Percentiles rank a stretch among this genome's conserved stretches.
These are phyloP conservation scores for Pichia deserticola DNA, from an alignment of 805 yeast species.

Conservation along the genomic window DNA sequence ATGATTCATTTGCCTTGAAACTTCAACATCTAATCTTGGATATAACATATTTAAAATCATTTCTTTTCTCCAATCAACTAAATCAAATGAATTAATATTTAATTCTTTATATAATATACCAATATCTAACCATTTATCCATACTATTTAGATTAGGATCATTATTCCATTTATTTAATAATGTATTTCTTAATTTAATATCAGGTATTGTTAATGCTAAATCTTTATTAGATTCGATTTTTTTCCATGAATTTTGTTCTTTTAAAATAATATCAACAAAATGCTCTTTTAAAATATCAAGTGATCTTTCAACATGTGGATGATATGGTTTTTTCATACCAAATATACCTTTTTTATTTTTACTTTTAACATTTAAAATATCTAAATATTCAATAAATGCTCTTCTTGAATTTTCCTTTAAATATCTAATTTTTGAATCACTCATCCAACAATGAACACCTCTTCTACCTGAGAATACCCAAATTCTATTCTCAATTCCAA, in stretches of 20 bases:
- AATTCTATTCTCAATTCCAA: constrained; percentile 76
- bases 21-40: constrained; percentile 91
- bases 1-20: constrained; percentile 82
- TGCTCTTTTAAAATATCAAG: constrained; percentile 55
- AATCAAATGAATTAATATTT: constrained; percentile 32
- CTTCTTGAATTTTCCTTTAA: constrained; percentile 69
- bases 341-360: constrained; percentile 41
- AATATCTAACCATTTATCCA: constrained; percentile 74
- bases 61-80: constrained; percentile 69
- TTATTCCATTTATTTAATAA: constrained; percentile 54
- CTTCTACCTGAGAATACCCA: constrained; percentile 99
- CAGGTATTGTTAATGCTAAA: constrained; percentile 56
- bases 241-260: constrained; percentile 86
- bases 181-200: constrained; percentile 44
- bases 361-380: constrained; percentile 53
- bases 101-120: constrained; percentile 39
- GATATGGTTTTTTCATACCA: constrained; percentile 68
- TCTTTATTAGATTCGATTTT: constrained; percentile 47
- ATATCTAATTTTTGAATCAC: constrained; percentile 73
- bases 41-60: constrained; percentile 72
- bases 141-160: constrained; percentile 44
- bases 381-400: constrained; percentile 78
- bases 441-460: constrained; percentile 98
- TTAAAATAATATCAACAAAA: constrained; percentile 59
- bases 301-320: constrained; percentile 79